A percentile compares a stretch with the other conserved stretches of the same genome.
These are phyloP conservation scores for Capronia americana DNA, from an alignment of 2,329 filamentous ascomycete genomes.

Conservation along the genomic window DNA sequence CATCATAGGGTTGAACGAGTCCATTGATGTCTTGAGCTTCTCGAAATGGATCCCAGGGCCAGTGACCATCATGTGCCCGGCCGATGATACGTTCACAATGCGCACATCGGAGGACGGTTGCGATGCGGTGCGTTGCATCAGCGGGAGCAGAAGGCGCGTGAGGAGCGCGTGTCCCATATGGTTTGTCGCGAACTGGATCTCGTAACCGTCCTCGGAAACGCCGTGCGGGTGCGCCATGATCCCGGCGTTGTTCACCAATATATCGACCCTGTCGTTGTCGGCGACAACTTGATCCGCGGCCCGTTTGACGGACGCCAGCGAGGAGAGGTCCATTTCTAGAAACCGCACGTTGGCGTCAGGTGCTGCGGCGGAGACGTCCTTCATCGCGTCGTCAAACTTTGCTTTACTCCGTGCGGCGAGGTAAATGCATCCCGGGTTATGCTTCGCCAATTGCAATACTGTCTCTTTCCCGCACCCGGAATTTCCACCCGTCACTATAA, in stretches of 20 bases:
- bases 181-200: constrained; percentile 60
- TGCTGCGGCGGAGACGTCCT: constrained; percentile 45
- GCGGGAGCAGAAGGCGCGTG: constrained; percentile 54
- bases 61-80: constrained; percentile 38
- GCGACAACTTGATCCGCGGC: constrained; percentile 49
- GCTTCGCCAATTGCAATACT: constrained; percentile 56
- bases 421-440: constrained; percentile 60
- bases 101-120: constrained; percentile 52
- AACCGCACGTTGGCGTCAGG: constrained; percentile 43
- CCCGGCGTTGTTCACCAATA: constrained; percentile 56
- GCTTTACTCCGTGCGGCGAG: constrained; percentile 57
- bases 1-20: constrained; percentile 37
- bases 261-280: constrained; percentile 50
- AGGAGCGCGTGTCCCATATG: constrained; percentile 59
- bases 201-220: constrained; percentile 56
- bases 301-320: constrained; percentile 42
- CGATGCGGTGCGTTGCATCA: constrained; percentile 51
- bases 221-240: constrained; percentile 50
- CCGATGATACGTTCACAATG: constrained; percentile 51
- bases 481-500: constrained; percentile 61
- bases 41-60: constrained; percentile 47
- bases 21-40: constrained; percentile 42
- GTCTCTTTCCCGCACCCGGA: constrained; percentile 56
- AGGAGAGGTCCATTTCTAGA: constrained; percentile 46
- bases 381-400: constrained; percentile 44